A percentile compares a stretch with the other conserved stretches of the same genome.
Conservation (phyloP, 441 rosid genomes). For the Sinapis alba region DNA sequence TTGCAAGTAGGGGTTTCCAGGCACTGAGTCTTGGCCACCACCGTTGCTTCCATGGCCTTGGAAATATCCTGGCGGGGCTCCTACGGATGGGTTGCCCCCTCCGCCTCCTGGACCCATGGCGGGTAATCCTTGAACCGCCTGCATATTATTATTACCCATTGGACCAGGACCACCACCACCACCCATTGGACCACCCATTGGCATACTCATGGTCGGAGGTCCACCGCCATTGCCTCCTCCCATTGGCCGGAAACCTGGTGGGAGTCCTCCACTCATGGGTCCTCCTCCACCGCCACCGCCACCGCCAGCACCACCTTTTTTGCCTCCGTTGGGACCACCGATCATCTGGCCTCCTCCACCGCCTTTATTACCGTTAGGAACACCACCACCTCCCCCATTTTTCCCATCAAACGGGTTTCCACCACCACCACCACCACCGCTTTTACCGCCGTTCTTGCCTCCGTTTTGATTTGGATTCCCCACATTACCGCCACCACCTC, state of each 20-base stretch:
- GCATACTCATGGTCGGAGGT: conserved; percentile 39
- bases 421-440: conserved; percentile 40
- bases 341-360: conserved; percentile 41
- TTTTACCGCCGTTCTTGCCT: conserved; percentile 52
- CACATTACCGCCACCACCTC: conserved; percentile 41
- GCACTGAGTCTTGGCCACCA: conserved; percentile 63
- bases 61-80: conserved; percentile 55
- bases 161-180: conserved; percentile 42
- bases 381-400: conserved; percentile 46
- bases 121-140: conserved; percentile 79
- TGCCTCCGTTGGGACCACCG: conserved; percentile 45
- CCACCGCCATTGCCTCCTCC: conserved; percentile 30
- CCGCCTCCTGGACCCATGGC: conserved; percentile 48
- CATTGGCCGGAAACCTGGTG: conserved; percentile 40
- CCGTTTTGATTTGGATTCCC: conserved; percentile 56
- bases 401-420: conserved; percentile 52
- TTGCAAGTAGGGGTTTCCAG: conserved; percentile 67
- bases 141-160: conserved; percentile 43
- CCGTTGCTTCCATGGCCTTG: conserved; percentile 63
- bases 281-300: conserved; percentile 44
- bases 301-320: conserved; percentile 44
- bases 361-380: conserved; percentile 26
- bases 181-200: conserved; percentile 49
- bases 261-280: conserved; percentile 46
- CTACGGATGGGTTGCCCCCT: conserved; percentile 36